A percentile compares a stretch with the other conserved stretches of the same genome.
phyloP scores from a whole-genome alignment of 139 green algal genomes.

The Astrephomene gubernaculifera region DNA sequence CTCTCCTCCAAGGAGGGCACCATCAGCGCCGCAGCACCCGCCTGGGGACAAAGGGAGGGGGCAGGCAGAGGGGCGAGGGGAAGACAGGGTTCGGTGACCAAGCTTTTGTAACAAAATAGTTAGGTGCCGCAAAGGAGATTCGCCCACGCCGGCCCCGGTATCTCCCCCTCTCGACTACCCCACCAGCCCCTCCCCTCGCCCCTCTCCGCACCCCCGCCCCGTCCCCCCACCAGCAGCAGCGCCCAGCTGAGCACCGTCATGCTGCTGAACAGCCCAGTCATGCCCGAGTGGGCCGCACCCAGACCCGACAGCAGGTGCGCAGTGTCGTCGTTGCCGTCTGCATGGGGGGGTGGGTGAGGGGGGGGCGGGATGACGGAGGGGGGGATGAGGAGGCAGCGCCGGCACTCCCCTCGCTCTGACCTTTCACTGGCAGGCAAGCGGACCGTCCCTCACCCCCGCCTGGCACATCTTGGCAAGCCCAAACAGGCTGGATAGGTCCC shows the following conservation, averaged over 20 bases:
- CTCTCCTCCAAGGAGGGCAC: conserved; percentile 25
- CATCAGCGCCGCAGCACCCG: conserved; percentile 5
- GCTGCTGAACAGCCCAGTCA: conserved; percentile 13
- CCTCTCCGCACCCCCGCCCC: not conserved
- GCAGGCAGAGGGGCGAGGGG: not conserved
- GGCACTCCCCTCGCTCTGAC: too few species aligned
- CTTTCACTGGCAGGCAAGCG: too few species aligned
- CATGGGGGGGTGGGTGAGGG: not conserved
- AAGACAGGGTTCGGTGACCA: not conserved
- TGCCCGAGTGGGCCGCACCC: conserved; percentile 22
- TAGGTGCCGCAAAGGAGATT: not conserved
- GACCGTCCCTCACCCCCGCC: too few species aligned
- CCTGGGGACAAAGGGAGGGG: not conserved
- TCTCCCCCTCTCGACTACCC: too few species aligned
- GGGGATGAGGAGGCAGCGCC: too few species aligned
- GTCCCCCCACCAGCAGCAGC: conserved; percentile 15
- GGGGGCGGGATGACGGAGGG: not conserved
- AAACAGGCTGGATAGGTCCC: too few species aligned
- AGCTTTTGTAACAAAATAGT: not conserved
- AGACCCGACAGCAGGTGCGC: conserved; percentile 27
- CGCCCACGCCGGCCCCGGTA: too few species aligned
- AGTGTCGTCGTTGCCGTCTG: conserved; percentile 40
- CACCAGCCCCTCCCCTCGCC: too few species aligned
- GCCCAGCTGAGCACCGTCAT: conserved; percentile 36
- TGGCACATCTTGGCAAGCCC: too few species aligned